Conservation (phyloP, 768 basidiomycete genomes). For the Leccinum truebloodii region DNA sequence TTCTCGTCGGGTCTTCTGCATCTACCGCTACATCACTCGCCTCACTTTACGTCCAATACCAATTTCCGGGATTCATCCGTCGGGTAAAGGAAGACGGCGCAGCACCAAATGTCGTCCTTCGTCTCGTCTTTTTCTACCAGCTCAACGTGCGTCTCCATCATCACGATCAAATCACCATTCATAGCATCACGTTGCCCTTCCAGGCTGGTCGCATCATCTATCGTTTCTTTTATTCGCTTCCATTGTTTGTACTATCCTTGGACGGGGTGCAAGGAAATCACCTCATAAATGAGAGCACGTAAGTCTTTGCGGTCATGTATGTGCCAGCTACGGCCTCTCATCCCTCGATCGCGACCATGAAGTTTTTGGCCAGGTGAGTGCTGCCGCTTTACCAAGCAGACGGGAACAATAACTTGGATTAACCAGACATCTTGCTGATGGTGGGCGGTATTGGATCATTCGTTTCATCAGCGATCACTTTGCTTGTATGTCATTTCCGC, state of each 20-base stretch:
- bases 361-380: slow-evolving; percentile 64
- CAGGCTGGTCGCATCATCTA: slow-evolving; percentile 74
- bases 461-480: slow-evolving; percentile 77
- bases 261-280: slow-evolving; percentile 60
- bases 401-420: background rate
- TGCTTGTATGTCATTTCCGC: slow-evolving; percentile 54
- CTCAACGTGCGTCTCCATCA: slow-evolving; percentile 59
- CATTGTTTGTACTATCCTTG: slow-evolving; percentile 63
- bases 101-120: slow-evolving; percentile 69
- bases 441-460: slow-evolving; percentile 73
- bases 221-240: slow-evolving; percentile 71
- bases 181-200: background rate
- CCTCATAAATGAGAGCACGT: slow-evolving; percentile 55
- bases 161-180: background rate
- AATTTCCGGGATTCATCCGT: slow-evolving; percentile 70
- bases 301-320: slow-evolving; percentile 33
- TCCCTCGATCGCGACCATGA: background rate
- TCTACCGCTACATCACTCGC: slow-evolving; percentile 66
- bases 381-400: background rate
- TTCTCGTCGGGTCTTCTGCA: slow-evolving; percentile 66
- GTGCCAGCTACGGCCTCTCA: slow-evolving; percentile 3
- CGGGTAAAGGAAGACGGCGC: slow-evolving; percentile 75
- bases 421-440: slow-evolving; percentile 67
- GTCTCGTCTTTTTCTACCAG: slow-evolving; percentile 73
- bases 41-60: slow-evolving; percentile 70